These are phyloP conservation scores for Colletotrichum nymphaeae DNA, from an alignment of 2,329 filamentous ascomycete species.

Conservation along the genomic window DNA sequence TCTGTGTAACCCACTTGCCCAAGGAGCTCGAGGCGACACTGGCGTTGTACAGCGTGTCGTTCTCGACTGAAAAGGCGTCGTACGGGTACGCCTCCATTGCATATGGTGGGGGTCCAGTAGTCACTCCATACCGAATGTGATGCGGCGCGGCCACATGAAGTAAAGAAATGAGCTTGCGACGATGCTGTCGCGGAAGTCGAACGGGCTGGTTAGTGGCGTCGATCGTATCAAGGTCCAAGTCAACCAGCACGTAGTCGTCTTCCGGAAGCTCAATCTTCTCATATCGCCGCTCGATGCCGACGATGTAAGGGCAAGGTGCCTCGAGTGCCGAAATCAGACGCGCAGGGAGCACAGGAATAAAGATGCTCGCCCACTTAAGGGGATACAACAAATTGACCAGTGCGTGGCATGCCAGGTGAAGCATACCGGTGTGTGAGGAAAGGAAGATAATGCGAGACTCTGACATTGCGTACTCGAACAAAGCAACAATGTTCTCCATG, in stretches of 20 bases:
- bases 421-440: conserved; percentile 95
- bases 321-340: conserved; percentile 91
- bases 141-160: conserved; percentile 92
- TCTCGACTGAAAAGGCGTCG: conserved; percentile 90
- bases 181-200: conserved; percentile 85
- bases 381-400: conserved; percentile 88
- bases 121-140: conserved; percentile 86
- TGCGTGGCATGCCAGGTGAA: conserved; percentile 92
- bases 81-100: conserved; percentile 93
- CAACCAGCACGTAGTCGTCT: conserved; percentile 95
- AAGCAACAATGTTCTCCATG: conserved; percentile 88
- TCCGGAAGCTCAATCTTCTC: conserved; percentile 88
- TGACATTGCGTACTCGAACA: conserved; percentile 92
- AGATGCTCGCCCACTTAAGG: conserved; percentile 91
- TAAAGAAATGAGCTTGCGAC: conserved; percentile 88
- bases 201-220: conserved; percentile 85
- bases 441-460: conserved; percentile 97
- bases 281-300: conserved; percentile 93
- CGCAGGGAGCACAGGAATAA: conserved; percentile 91
- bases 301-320: conserved; percentile 95
- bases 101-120: conserved; percentile 90
- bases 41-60: conserved; percentile 81
- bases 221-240: conserved; percentile 91
- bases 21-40: conserved; percentile 77
- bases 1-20: conserved; percentile 88